phyloP scores from a whole-genome alignment of 768 basidiomycete species.

The Psilocybe sp. region DNA sequence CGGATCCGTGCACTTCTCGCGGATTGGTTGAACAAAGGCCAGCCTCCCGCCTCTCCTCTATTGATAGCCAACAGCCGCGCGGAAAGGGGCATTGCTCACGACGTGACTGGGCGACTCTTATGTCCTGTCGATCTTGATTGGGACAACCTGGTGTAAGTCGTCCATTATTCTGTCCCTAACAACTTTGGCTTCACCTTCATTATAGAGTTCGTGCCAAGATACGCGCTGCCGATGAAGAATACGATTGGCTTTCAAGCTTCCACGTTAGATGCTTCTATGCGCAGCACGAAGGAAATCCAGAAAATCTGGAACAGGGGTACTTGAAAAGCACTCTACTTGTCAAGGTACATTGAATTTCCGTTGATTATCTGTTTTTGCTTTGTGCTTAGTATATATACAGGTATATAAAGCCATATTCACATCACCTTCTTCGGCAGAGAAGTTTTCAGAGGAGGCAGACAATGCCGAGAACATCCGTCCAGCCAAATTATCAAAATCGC shows the following conservation, averaged over 20 bases:
- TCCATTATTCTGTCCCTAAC: background rate
- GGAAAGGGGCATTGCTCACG: background rate
- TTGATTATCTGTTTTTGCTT: background rate
- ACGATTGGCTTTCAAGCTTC: constrained; percentile 4
- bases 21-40: constrained; percentile 13
- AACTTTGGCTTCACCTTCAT: too few relatives aligned
- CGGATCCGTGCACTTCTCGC: constrained; percentile 9
- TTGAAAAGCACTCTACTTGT: constrained; percentile 14
- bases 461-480: constrained; percentile 11
- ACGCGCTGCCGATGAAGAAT: background rate
- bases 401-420: constrained; percentile 15
- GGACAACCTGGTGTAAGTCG: background rate
- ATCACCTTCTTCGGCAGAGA: constrained; percentile 14
- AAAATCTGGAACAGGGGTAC: background rate
- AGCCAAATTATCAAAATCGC: background rate
- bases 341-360: constrained; percentile 13
- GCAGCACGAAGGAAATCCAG: background rate
- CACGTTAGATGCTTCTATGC: background rate
- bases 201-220: constrained; percentile 2
- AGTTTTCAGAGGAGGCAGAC: constrained; percentile 7
- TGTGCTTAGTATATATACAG: constrained; percentile 5
- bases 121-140: background rate
- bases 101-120: background rate
- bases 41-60: constrained; percentile 1
- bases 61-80: constrained; percentile 1